Evolutionary conservation across 768 basidiomycete species (phyloP), one percentile per base, ranked within the genome.

Genomic region (Podaxis sp.): DNA sequence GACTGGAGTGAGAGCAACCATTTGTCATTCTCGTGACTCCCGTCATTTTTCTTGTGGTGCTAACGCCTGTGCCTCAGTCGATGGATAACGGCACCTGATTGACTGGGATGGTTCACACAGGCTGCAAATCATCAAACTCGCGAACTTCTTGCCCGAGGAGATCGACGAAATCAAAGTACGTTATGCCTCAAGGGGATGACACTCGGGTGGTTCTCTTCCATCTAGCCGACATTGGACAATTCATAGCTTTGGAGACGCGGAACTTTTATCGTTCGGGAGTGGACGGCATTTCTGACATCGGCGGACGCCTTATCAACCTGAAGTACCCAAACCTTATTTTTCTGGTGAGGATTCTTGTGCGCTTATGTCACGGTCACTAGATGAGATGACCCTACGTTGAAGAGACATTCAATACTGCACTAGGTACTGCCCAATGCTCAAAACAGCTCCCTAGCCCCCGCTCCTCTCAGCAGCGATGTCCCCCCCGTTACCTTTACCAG

Each of bases 271-370:
- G 18, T 54, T 6, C 6, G 36, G 37, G 13, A 9, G 52, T 54
- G 35, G 21, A 35, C 47, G 48, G 16, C 23, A 32, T 18, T 48
- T 48, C 18, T 48, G 57, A 48, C 57, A 58, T 38, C 48, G 57
- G 47, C 32, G 46, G 57, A 50, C 14, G 42, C 57, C 47, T 40
- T 10, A 38, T 13, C 18, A 25, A 38, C 16, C 21, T 50, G 35
- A 35, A 14, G 47, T 37, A 36, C 14, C 14, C 46, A 48, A 57
- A 48, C 56, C 36, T 57, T 57, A 57, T 35, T 57, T 35, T 50
- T 35, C 4, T 6, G 18, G 21, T 2, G 14, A 16, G 14, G 52
- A 4, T 32, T 10, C 28, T 32, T 32, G 32, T 32, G 32, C 1
- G 6, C 10, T 58, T 50, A 58, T 58, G 57, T 58, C 23, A 50